Base-by-base conservation (phyloP, 305 asterid genomes). In the Plantago coronopus region DNA sequence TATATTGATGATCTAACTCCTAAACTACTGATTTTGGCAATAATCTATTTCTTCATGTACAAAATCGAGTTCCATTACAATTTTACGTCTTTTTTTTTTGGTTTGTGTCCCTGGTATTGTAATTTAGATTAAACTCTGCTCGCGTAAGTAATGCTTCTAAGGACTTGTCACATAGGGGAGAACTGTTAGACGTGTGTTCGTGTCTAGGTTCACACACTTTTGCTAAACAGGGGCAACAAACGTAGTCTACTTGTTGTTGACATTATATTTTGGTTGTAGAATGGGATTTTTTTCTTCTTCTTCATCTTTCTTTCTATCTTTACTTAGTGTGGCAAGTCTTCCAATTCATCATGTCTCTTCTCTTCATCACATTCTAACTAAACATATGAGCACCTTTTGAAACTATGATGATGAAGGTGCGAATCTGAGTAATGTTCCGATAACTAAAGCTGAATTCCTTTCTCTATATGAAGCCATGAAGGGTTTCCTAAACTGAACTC, bases 21-120 rank as follows among this genome's bases (percentile, higher is more conserved):
- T 53, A 15, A 53, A 27, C 27, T 53, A 53, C 58, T 53, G 42
- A 53, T 53, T 53, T 53, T 53, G 58, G 58, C 17, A 53, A 53
- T 53, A 23, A 53, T 16, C 58, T 23, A 23, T 25, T 27, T 13
- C 58, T 25, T 53, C 58, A 53, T 53, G 58, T 53, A 53, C 58
- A n/a, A 53, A 53, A 53, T 34, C 13, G 20, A 23, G 40, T 53
- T 51, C 58, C 58, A 53, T 23, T 25, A 53, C 58, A 31, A 25
- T 17, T 53, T 53, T 34, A 34, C 42, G 8, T 25, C n/a, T 51
- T 25, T 53, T 15, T 23, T 25, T 53, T 25, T 53, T 23, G 27
- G 21, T 53, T 53, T 15, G 40, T 53, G 19, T 51, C 57, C 38
- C 14, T 48, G 27, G 27, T 18, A 51, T 51, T 51, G 57, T 51